A percentile compares a stretch with the other conserved stretches of the same genome.
Evolutionary conservation across 2,329 filamentous ascomycete species (phyloP).

Genomic region (Hypoxylon sp.): DNA sequence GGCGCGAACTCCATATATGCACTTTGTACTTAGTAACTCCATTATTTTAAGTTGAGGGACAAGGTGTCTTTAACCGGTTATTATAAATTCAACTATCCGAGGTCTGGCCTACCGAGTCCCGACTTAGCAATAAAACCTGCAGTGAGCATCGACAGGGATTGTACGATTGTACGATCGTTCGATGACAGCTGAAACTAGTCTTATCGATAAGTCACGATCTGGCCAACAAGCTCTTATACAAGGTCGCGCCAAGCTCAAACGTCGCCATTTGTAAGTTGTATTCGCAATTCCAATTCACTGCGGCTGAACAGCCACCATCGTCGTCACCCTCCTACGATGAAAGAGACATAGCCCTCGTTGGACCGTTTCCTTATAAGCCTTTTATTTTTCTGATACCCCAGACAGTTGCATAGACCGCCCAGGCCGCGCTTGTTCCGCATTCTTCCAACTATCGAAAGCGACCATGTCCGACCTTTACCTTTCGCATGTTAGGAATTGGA

Average conservation of each 20-base stretch:
- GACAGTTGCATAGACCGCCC: neutral
- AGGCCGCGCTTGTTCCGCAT: neutral
- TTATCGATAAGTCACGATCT: slow-evolving; percentile 33
- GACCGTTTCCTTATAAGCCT: slow-evolving; percentile 18
- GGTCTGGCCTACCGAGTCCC: too few relatives aligned
- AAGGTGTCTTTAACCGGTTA: slow-evolving; percentile 28
- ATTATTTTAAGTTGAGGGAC: slow-evolving; percentile 20
- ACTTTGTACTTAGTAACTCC: slow-evolving; percentile 2
- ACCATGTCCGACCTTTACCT: slow-evolving; percentile 68
- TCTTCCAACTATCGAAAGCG: slow-evolving; percentile 16
- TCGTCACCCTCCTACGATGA: slow-evolving; percentile 45
- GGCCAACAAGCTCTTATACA: slow-evolving; percentile 17
- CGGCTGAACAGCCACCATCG: slow-evolving; percentile 32
- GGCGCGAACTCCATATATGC: slow-evolving; percentile 5
- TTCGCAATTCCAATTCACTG: slow-evolving; percentile 24
- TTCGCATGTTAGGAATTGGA: slow-evolving; percentile 71
- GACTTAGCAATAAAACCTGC: neutral
- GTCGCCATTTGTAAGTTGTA: neutral
- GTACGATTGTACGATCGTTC: neutral
- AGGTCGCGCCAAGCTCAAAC: slow-evolving; percentile 13
- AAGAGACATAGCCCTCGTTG: slow-evolving; percentile 36
- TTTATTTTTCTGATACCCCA: slow-evolving; percentile 11
- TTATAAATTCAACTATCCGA: slow-evolving; percentile 16
- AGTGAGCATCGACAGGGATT: slow-evolving; percentile 8
- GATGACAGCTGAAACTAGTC: slow-evolving; percentile 14